These are phyloP conservation scores for Fusarium incarnatum DNA, from an alignment of 2,329 filamentous ascomycete species.

Conservation along the genomic window DNA sequence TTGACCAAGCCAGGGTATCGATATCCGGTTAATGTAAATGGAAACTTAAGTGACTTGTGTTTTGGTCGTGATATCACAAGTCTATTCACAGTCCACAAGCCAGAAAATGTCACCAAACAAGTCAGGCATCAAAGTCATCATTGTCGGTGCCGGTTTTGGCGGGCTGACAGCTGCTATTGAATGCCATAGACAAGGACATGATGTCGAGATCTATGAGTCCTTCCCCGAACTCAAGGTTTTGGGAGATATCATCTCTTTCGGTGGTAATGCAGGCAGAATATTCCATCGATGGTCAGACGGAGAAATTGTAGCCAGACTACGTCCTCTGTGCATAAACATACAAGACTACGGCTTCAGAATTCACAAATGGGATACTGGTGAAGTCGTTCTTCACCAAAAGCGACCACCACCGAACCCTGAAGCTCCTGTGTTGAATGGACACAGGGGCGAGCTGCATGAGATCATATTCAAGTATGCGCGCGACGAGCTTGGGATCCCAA, in stretches of 20 bases:
- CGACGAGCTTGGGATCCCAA: conserved; percentile 26
- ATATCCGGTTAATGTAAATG: background rate
- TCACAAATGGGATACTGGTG: conserved; percentile 47
- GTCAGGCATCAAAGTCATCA: conserved; percentile 32
- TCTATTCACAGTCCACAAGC: background rate
- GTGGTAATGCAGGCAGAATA: conserved; percentile 55
- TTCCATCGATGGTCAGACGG: conserved; percentile 65
- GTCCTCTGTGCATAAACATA: conserved; percentile 39
- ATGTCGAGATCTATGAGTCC: conserved; percentile 32
- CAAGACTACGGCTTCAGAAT: conserved; percentile 59
- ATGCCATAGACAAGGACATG: conserved; percentile 26
- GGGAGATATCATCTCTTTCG: conserved; percentile 52
- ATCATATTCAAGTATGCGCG: conserved; percentile 35
- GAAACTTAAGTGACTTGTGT: background rate
- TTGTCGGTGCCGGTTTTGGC: conserved; percentile 38
- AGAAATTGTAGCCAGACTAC: conserved; percentile 55
- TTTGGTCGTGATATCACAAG: background rate
- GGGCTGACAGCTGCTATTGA: conserved; percentile 37
- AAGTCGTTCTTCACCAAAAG: conserved; percentile 69
- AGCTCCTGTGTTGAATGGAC: conserved; percentile 34
- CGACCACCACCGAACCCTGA: conserved; percentile 27
- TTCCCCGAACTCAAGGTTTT: conserved; percentile 64
- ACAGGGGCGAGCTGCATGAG: conserved; percentile 33
- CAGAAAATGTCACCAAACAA: conserved; percentile 21
- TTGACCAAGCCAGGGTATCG: background rate